Evolutionary conservation across 495 filamentous ascomycete genomes (phyloP).

Genomic region (Lophium mytilinum): DNA sequence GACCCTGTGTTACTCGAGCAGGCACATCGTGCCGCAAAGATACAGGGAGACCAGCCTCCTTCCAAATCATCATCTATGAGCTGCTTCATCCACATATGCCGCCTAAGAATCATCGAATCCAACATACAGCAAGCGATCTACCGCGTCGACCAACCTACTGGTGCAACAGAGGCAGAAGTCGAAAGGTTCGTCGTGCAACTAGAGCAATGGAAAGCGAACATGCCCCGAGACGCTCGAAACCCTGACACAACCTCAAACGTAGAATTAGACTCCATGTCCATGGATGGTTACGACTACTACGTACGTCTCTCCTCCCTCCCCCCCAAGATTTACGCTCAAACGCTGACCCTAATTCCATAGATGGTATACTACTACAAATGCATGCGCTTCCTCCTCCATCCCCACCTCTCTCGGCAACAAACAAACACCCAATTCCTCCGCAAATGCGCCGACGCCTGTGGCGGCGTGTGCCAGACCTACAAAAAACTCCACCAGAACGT

Average conservation of each 20-base stretch:
- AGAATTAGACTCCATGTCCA: not conserved
- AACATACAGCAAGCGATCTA: slow-evolving; percentile 49
- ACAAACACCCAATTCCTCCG: not conserved
- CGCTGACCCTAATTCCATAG: not conserved
- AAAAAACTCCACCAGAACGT: slow-evolving; percentile 16
- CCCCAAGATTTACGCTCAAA: not conserved
- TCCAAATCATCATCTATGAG: slow-evolving; percentile 15
- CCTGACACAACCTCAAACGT: not conserved
- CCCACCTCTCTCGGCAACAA: not conserved
- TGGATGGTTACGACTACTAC: slow-evolving; percentile 4
- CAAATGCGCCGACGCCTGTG: slow-evolving; percentile 21
- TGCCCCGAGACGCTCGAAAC: not conserved
- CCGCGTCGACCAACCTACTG: slow-evolving; percentile 40
- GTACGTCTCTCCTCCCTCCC: not conserved
- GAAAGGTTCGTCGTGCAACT: not conserved
- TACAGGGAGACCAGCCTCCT: slow-evolving; percentile 37
- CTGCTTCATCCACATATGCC: slow-evolving; percentile 39
- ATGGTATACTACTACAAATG: slow-evolving; percentile 14
- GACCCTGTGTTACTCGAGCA: slow-evolving; percentile 31
- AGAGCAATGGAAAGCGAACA: not conserved
- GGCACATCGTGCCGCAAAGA: slow-evolving; percentile 33
- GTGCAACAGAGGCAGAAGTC: slow-evolving; percentile 1
- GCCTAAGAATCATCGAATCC: slow-evolving; percentile 45
- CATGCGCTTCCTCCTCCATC: slow-evolving; percentile 6
- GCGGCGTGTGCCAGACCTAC: slow-evolving; percentile 23